Conservation (phyloP, 768 basidiomycete species). For the Tricholomella constricta region DNA sequence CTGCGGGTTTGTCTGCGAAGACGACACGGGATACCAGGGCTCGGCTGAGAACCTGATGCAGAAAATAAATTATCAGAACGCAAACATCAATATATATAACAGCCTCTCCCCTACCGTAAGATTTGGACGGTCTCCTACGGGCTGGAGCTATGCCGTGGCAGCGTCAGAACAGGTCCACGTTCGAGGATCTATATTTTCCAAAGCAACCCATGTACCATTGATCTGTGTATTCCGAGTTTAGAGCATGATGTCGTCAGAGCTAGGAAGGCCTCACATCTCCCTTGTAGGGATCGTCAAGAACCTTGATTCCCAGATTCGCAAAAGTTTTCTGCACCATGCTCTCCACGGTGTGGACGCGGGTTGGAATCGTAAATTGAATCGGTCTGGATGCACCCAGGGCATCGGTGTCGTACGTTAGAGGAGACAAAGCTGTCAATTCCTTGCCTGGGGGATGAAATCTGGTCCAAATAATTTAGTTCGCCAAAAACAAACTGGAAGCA, state of each 20-base stretch:
- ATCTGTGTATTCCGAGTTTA: constrained; percentile 17
- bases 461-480: background rate
- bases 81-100: constrained; percentile 17
- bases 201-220: constrained; percentile 16
- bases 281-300: constrained; percentile 30
- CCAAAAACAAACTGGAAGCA: background rate
- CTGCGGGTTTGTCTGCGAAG: constrained; percentile 14
- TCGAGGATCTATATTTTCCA: constrained; percentile 23
- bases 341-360: constrained; percentile 28
- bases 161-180: constrained; percentile 30
- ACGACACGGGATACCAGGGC: constrained; percentile 28
- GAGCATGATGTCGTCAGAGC: too few species aligned
- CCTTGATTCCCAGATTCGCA: constrained; percentile 25
- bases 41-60: constrained; percentile 18
- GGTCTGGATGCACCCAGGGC: constrained; percentile 29
- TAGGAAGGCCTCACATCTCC: constrained; percentile 23
- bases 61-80: background rate
- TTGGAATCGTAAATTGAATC: constrained; percentile 31
- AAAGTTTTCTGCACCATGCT: constrained; percentile 25
- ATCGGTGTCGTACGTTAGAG: constrained; percentile 25
- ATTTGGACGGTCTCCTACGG: constrained; percentile 10
- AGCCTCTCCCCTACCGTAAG: constrained; percentile 16
- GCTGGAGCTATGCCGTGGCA: constrained; percentile 26
- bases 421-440: constrained; percentile 27
- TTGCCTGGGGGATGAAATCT: constrained; percentile 31